Conservation (phyloP, 306 rosid species). For the Castanea mollissima region DNA sequence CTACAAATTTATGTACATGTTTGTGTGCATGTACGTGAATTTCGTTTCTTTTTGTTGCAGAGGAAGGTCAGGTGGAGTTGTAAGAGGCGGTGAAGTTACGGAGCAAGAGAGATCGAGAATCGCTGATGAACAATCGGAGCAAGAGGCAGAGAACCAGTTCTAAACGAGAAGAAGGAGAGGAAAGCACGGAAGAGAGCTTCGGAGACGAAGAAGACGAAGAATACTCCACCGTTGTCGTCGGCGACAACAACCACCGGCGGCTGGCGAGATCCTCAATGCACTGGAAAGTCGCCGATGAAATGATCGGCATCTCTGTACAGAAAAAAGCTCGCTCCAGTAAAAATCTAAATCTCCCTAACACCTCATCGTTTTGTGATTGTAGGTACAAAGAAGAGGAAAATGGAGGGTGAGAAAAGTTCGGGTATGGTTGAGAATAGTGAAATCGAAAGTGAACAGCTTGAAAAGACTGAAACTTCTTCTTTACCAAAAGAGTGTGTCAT, state of each 20-base stretch:
- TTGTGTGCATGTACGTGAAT: not conserved
- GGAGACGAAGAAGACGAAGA: slow-evolving; percentile 37
- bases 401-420: slow-evolving; percentile 21
- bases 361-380: not conserved
- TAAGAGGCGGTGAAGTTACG: slow-evolving; percentile 26
- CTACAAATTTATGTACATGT: not conserved
- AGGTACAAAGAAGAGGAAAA: not conserved
- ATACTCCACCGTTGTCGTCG: slow-evolving; percentile 22
- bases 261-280: slow-evolving; percentile 19
- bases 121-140: slow-evolving; percentile 25
- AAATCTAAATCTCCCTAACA: not conserved
- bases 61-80: slow-evolving; percentile 42
- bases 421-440: slow-evolving; percentile 14
- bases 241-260: slow-evolving; percentile 35
- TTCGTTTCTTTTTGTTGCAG: slow-evolving; percentile 9
- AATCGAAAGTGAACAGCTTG: slow-evolving; percentile 25
- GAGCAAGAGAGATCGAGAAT: slow-evolving; percentile 34
- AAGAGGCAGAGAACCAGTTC: slow-evolving; percentile 39
- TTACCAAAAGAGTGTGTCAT: slow-evolving; percentile 11
- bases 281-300: slow-evolving; percentile 34
- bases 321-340: slow-evolving; percentile 79
- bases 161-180: slow-evolving; percentile 37
- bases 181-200: slow-evolving; percentile 36
- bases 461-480: slow-evolving; percentile 17
- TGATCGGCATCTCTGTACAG: slow-evolving; percentile 59